Evolutionary conservation across 768 basidiomycete genomes (phyloP).

Genomic region (Harrya chromipes): DNA sequence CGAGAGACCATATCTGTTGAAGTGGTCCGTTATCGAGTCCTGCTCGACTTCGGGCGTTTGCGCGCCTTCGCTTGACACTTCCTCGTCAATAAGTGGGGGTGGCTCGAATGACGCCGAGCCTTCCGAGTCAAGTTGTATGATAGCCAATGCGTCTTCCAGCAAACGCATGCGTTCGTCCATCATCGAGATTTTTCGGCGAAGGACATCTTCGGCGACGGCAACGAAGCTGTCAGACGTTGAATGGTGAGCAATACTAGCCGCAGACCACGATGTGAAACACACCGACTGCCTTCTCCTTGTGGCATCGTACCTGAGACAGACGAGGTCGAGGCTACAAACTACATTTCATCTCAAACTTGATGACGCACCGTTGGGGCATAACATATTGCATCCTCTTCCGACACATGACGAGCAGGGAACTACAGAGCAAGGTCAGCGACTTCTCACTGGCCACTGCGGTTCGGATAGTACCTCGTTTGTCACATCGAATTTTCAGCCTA

Average conservation of each 20-base stretch:
- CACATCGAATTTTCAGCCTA: constrained; percentile 29
- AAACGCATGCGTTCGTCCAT: constrained; percentile 51
- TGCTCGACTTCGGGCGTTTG: constrained; percentile 17
- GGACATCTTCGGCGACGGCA: constrained; percentile 49
- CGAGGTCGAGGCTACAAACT: background rate
- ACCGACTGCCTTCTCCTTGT: constrained; percentile 54
- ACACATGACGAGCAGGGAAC: constrained; percentile 43
- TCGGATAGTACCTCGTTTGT: constrained; percentile 18
- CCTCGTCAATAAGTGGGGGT: constrained; percentile 41
- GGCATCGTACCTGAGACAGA: constrained; percentile 44
- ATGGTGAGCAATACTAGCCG: background rate
- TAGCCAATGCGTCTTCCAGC: constrained; percentile 53
- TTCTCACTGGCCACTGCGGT: background rate
- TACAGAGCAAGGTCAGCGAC: constrained; percentile 7
- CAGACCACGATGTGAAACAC: constrained; percentile 12
- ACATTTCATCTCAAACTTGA: background rate
- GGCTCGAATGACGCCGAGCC: constrained; percentile 35
- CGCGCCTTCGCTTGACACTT: constrained; percentile 22
- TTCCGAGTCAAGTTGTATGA: constrained; percentile 30
- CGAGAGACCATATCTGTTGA: constrained; percentile 21
- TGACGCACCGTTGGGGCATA: constrained; percentile 50
- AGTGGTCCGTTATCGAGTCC: constrained; percentile 3
- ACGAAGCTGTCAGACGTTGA: constrained; percentile 39
- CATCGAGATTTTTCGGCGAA: constrained; percentile 43
- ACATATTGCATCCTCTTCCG: constrained; percentile 43